Evolutionary conservation across 306 rosid genomes (phyloP), one percentile per base, ranked within the genome.

Genomic region (Quercus dentata): DNA sequence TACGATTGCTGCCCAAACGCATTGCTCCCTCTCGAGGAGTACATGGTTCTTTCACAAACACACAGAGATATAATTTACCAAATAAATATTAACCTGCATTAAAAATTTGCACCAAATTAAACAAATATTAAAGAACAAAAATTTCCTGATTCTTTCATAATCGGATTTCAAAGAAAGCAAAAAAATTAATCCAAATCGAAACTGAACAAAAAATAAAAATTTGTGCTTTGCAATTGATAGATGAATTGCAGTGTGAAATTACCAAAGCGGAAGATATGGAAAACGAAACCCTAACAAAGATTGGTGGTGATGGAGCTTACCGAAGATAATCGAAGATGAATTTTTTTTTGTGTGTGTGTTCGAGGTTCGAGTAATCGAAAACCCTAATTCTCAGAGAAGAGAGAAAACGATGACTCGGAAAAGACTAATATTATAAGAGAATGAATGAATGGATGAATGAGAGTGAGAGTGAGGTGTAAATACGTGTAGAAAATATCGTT

Each of bases 1-100:
- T 90, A 95, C 6, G 99, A 90, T 78, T 93, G 89, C 18, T 86
- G 99, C 28, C 98, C 92, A 63, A 93, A 95, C 54, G 89, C 89
- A 78, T 93, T 92, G 74, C 83, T 86, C 74, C 98, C 99, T 84
- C 97, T 82, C 15, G 98, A 91, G 33, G 97, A 90, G 83, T 93
- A 95, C 98, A 95, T 95, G 59, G 25, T 86, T 86, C 74, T 74
- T 77, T 85, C 88, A 75, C 85, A 78, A 51, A 71, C 27, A 49
- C 69, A 49, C 69, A 68, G 54, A 76, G 58, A 59, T 1, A 33
- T n/a, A 57, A 41, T 41, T 14, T 4, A 19, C n/a, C 14, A n/a
- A 14, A 41, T n/a, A 6, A 82, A 44, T 41, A 41, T 38, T 68
- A 78, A 63, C 69, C 85, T 82, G 78, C 77, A 85, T 69, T 41